Evolutionary conservation across 2,329 filamentous ascomycete genomes (phyloP), one percentile per base, ranked within the genome.

Genomic region (Neonectria hederae): DNA sequence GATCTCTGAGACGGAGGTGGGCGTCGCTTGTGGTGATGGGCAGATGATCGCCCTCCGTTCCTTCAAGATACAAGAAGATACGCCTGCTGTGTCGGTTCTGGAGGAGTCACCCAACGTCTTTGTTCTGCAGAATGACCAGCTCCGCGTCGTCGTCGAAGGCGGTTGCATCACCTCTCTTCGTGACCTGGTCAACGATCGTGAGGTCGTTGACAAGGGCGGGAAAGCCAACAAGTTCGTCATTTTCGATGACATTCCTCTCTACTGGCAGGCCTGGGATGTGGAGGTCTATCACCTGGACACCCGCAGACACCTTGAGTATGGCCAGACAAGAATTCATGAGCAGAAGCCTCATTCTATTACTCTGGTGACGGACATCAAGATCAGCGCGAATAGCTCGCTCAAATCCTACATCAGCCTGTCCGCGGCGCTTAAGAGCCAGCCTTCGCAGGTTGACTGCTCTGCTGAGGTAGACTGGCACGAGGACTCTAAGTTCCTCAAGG

Each of bases 241-340:
- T 24, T 98, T 97, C 74, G 96, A 99, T 75, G 96, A 99, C 81
- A 97, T 98, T 81, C 94, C 94, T 22, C 86, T 97, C 24, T 97
- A 97, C 82, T 98, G 94, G 94, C 93, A 97, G 80, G 94, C 94
- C 3, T 97, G 95, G 94, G 95, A 99, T 77, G 95, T 98, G 6
- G 96, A 99, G 79, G 94, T 98, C 28, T 99, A 91, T 81, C 96
- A 99, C 74, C 87, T 98, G 26, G 89, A 97, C 59, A 96, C 94
- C 2, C 89, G 94, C 61, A 87, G 92, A 76, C 92, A 95, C 76
- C 84, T 99, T 14, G 76, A 86, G 6, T 87, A 89, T 19, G 86
- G 87, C 66, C 84, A 89, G 69, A 93, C 92, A 13, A 85, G 83
- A 66, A 90, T 98, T 61, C 82, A 87, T 40, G 92, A 96, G 74